Evolutionary conservation across 257 asterid species (phyloP), one percentile per base, ranked within the genome.

Genomic region (Solanum chilense): DNA sequence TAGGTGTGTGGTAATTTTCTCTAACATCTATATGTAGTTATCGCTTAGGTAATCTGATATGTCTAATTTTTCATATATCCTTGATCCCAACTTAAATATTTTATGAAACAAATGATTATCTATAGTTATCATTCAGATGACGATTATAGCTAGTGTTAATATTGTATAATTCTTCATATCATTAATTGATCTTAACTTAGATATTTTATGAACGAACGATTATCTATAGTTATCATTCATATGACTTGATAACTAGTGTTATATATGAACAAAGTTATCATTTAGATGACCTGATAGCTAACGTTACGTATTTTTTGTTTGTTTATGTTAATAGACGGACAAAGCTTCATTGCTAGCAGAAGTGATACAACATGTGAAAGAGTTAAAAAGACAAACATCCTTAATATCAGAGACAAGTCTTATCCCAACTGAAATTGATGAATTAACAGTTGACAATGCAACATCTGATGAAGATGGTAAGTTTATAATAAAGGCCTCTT

Each of bases 301-400:
- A 52, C n/a, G 2, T 18, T 52, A 52, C 1, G 62, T 18, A 18
- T 18, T 2, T 42, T 6, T 41, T 20, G 11, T 41, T 20, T 60
- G 91, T 2, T 80, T 27, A 9, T 31, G 78, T 75, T 45, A 3
- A 27, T 76, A 95, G 98, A 94, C 98, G 47, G 98, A 95, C 88
- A 95, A 95, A 91, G 99, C 99, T 66, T 96, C 99, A 73, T 90
- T 96, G 92, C 92, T 96, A 47, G 99, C 98, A 27, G 98, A 95
- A 77, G 99, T 96, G 21, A 94, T 96, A 88, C 96, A 96, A 52
- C 98, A 96, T 60, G 93, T 96, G 92, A 96, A 96, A 90, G 98
- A 96, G 89, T 92, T 96, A 3, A 96, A 92, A 75, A 89, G 94
- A 11, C 98, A 95, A 82, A 94, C 99, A 2, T 95, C 95, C 5